Evolutionary conservation across 495 filamentous ascomycete genomes (phyloP), one percentile per base, ranked within the genome.

Genomic region (Polyplosphaeria fusca): DNA sequence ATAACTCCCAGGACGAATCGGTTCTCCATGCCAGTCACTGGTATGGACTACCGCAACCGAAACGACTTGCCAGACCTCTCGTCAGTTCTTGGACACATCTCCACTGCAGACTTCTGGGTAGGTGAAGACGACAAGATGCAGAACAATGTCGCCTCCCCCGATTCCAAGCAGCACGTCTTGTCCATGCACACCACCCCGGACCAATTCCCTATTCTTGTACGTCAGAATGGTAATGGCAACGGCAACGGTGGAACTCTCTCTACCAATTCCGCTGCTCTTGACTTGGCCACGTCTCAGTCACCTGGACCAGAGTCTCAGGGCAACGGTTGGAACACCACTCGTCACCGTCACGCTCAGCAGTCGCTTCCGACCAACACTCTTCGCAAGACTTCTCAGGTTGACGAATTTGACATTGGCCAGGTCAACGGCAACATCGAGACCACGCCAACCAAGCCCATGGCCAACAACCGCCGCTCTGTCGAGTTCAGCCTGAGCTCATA

Each of bases 21-120:
- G 39, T 90, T 92, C 69, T 95, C 90, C 7, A 91, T 96, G 87
- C 91, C 91, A 5, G 83, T 88, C 24, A 86, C 84, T 44, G 74
- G 77, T 35, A 67, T 76, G 51, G 82, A 80, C 58, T 81, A 77
- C 59, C 79, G 87, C 38, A 77, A 76, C 23, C 64, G 72, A 13
- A 74, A 71, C 22, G 75, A 72, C 19, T 38, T 74, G 9, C 67
- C 76, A 28, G 74, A 75, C 46, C 76, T 78, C 63, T 67, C 65
- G 42, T 60, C 70, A 64, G 77, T 74, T 26, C 82, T 82, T 60
- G 91, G 81, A 56, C 82, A 82, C 42, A 86, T 86, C 72, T 88
- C 93, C 67, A 89, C 86, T 5, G 78, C 88, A 13, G 83, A 85
- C 39, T 94, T 91, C 66, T 75, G 96, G 7, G 94, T 95, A 64